Base-by-base conservation (phyloP, 164 flowering plant genomes). In the Buxus sempervirens region DNA sequence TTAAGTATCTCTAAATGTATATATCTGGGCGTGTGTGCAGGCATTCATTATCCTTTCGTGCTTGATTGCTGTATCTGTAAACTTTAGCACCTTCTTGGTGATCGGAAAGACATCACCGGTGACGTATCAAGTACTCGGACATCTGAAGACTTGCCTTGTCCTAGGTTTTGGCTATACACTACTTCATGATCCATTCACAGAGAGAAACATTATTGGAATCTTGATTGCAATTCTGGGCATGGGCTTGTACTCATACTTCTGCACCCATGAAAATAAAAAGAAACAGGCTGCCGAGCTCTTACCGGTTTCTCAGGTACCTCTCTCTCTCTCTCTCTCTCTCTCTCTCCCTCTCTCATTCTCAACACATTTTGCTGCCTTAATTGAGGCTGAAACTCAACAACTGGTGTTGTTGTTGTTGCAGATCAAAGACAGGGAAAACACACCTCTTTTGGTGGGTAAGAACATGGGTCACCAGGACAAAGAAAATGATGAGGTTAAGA, bases 31-130 rank as follows among this genome's bases (percentile, higher is more conserved):
- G 5, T 23, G 58, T 66, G 20, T 76, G 85, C 90, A 90, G 98
- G 85, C 70, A 36, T 91, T 91, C 75, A 90, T 95, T 57, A 60
- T 88, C 20, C 84, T 95, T 8, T 92, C 97, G 2, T 95, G 98
- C 77, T 5, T 91, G 66, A 95, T 95, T 25, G 74, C 98, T 0
- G 98, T 95, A 5, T 81, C 95, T 0, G 97, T 95, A 72, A 95
- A 95, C 84, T 91, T 95, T 68, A 95, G 97, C 83, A 95, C 98
- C 0, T 95, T 95, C 69, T 69, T 94, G 38, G 98, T 94, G 26
- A 87, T 94, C 2, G 98, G 98, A 2, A 94, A 94, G 83, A 94
- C 98, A 48, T 94, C 98, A 0, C 97, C 98, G 0, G 98, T 94
- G 3, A 94, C 98, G 42, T 94, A 94, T 54, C 98, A 94, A 79